A percentile compares a stretch with the other conserved stretches of the same genome.
These are phyloP conservation scores for Pestalotiopsis sp. DNA, from an alignment of 2,329 filamentous ascomycete species.

Conservation along the genomic window DNA sequence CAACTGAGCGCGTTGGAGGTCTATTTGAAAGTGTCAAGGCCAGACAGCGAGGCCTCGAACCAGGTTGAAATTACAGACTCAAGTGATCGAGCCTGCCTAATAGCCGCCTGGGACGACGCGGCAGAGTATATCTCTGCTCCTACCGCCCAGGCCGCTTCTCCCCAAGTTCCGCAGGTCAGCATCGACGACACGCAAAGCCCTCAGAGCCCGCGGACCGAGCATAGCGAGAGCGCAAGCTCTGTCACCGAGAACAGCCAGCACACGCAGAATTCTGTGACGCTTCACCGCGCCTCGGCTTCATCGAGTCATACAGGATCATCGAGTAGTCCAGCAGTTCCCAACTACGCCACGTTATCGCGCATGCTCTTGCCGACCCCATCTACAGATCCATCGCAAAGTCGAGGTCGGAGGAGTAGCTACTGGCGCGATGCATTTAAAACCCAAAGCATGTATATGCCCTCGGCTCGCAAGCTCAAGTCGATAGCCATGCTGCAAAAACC, in stretches of 20 bases:
- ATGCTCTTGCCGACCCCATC: background rate
- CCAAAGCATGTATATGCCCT: background rate
- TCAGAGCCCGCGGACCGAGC: background rate
- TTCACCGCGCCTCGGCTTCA: background rate
- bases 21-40: constrained; percentile 10
- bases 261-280: background rate
- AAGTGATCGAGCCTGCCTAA: constrained; percentile 3
- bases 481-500: constrained; percentile 14
- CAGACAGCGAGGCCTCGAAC: constrained; percentile 3
- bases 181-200: background rate
- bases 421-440: background rate
- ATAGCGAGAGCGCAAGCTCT: background rate
- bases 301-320: background rate
- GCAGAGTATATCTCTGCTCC: constrained; percentile 3
- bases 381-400: background rate
- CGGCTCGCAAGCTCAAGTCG: constrained; percentile 15
- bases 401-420: background rate
- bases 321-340: background rate
- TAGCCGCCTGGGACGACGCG: constrained; percentile 12
- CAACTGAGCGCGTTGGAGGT: constrained; percentile 13
- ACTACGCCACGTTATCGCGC: background rate
- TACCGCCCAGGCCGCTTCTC: background rate
- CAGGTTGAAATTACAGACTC: background rate
- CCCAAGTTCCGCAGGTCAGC: background rate
- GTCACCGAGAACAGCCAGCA: background rate